phyloP scores from a whole-genome alignment of 805 yeast genomes.

The Ogataea chonburiensis region DNA sequence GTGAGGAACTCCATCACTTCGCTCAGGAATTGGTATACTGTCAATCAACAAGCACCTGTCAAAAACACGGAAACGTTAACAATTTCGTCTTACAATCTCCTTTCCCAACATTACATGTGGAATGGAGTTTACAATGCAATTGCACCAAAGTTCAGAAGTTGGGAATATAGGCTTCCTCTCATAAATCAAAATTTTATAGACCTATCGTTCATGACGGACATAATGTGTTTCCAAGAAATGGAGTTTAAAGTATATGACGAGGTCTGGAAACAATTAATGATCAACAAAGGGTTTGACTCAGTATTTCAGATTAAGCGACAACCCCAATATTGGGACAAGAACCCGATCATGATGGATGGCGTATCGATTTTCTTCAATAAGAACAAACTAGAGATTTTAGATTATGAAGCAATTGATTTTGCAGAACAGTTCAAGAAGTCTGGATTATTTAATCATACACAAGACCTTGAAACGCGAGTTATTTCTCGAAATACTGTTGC shows the following conservation, averaged over 20 bases:
- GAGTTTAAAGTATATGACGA: constrained; percentile 30
- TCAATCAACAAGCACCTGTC: constrained; percentile 4
- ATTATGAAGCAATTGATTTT: constrained; percentile 33
- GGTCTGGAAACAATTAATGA: constrained; percentile 26
- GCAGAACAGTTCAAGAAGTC: constrained; percentile 32
- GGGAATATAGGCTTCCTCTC: constrained; percentile 48
- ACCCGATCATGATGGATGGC: constrained; percentile 53
- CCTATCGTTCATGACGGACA: constrained; percentile 40
- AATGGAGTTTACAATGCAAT: constrained; percentile 53
- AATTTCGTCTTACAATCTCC: constrained; percentile 35
- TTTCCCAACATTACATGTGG: constrained; percentile 54
- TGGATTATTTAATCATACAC: constrained; percentile 33
- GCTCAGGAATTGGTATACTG: constrained; percentile 22
- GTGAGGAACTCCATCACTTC: constrained; percentile 22
- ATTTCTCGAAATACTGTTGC: constrained; percentile 56
- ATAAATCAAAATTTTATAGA: constrained; percentile 40
- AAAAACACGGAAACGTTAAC: constrained; percentile 22
- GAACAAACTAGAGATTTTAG: constrained; percentile 44
- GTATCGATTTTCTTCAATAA: constrained; percentile 53
- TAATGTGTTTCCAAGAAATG: constrained; percentile 51
- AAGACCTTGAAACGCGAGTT: constrained; percentile 37
- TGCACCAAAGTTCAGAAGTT: constrained; percentile 44
- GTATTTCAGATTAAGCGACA: constrained; percentile 48
- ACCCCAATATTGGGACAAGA: constrained; percentile 53
- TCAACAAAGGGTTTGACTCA: constrained; percentile 41